Percentiles rank a stretch among this genome's conserved stretches.
phyloP scores from a whole-genome alignment of 352 stramenopile species.

The Phytophthora cryptogea region DNA sequence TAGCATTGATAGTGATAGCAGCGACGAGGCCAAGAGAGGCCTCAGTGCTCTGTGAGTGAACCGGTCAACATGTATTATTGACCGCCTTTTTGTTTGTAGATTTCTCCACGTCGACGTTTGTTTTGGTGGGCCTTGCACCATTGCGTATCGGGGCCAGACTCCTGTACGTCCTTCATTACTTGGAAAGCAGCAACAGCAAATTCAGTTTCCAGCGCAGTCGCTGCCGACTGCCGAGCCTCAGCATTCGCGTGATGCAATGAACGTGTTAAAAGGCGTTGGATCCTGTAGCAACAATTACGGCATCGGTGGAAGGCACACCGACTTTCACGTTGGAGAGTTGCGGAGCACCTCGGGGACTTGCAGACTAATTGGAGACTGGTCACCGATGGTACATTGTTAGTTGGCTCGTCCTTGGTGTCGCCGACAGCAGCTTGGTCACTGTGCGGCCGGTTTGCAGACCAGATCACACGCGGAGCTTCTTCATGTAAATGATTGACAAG shows the following conservation, averaged over 20 bases:
- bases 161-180: neutral
- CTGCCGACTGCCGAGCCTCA: slow-evolving; percentile 29
- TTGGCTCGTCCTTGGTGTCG: slow-evolving; percentile 6
- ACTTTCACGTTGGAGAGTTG: slow-evolving; percentile 42
- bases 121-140: slow-evolving; percentile 51
- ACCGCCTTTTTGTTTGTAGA: slow-evolving; percentile 11
- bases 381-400: neutral
- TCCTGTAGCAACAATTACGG: slow-evolving; percentile 69
- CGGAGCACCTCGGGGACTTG: slow-evolving; percentile 37
- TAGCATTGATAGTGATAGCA: neutral
- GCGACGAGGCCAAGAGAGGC: slow-evolving; percentile 2
- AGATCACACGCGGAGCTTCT: slow-evolving; percentile 50
- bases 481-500: slow-evolving; percentile 50
- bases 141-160: slow-evolving; percentile 1
- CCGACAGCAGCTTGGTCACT: slow-evolving; percentile 6
- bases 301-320: slow-evolving; percentile 54
- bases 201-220: slow-evolving; percentile 18
- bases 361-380: slow-evolving; percentile 31
- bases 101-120: slow-evolving; percentile 35
- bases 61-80: neutral
- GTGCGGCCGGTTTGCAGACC: slow-evolving; percentile 52
- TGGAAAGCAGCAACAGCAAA: slow-evolving; percentile 16
- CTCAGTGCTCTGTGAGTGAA: neutral
- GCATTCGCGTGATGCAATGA: slow-evolving; percentile 31
- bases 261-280: slow-evolving; percentile 50